These are phyloP conservation scores for Sphaerulina vaccinii DNA, from an alignment of 2,329 filamentous ascomycete species.

Conservation along the genomic window DNA sequence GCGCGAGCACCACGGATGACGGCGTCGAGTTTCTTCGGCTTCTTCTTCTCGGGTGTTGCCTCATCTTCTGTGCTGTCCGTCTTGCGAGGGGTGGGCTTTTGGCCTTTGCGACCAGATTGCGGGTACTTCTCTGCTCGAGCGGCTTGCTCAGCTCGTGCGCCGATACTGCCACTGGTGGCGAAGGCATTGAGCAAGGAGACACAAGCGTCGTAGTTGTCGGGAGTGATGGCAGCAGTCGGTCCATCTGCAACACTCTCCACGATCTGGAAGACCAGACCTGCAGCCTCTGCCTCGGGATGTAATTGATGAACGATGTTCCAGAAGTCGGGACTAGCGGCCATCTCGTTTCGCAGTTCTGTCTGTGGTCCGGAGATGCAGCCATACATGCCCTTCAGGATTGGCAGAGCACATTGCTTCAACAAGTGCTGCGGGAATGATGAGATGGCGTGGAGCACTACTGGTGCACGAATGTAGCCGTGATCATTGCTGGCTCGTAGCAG, in stretches of 20 bases:
- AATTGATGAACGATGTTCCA: constrained; percentile 85
- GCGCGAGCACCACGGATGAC: constrained; percentile 78
- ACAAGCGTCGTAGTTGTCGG: constrained; percentile 91
- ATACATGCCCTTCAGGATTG: constrained; percentile 75
- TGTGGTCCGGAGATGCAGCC: constrained; percentile 72
- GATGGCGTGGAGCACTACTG: constrained; percentile 86
- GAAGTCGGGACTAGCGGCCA: constrained; percentile 95
- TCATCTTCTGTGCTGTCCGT: constrained; percentile 27
- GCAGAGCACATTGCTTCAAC: constrained; percentile 70
- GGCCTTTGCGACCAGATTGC: constrained; percentile 44
- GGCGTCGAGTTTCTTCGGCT: constrained; percentile 63
- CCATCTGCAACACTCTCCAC: constrained; percentile 73
- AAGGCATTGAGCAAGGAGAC: constrained; percentile 85
- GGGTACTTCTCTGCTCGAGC: constrained; percentile 43
- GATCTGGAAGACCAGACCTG: constrained; percentile 80
- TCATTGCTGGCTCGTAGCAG: constrained; percentile 84
- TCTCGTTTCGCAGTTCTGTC: constrained; percentile 78
- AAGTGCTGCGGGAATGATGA: constrained; percentile 79
- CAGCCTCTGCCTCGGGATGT: constrained; percentile 60
- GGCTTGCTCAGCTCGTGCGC: constrained; percentile 64
- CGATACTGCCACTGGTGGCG: constrained; percentile 75
- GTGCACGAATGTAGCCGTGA: constrained; percentile 85
- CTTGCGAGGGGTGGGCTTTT: constrained; percentile 38
- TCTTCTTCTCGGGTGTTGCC: constrained; percentile 26
- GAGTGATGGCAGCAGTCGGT: constrained; percentile 78